These are phyloP conservation scores for Mediolabrus comicus DNA, from an alignment of 108 stramenopile species.

Conservation along the genomic window DNA sequence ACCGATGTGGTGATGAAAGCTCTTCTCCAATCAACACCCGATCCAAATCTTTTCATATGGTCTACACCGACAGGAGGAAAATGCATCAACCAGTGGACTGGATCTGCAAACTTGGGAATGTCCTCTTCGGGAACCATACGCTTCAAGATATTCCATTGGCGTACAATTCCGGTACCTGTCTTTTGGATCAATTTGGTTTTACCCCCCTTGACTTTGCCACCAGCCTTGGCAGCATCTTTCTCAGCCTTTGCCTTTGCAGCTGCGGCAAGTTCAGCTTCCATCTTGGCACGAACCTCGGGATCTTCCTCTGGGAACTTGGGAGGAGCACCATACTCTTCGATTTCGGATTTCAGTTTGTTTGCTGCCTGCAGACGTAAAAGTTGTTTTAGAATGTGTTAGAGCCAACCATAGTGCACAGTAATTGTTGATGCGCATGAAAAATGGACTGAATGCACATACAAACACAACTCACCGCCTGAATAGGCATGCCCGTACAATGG, in stretches of 20 bases:
- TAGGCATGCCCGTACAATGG: constrained; percentile 99
- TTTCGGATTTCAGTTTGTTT: constrained; percentile 96
- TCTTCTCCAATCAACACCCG: constrained; percentile 95
- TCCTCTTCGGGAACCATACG: constrained; percentile 83
- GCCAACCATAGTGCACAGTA: too few relatives aligned
- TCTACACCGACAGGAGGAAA: constrained; percentile 94
- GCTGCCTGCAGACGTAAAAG: constrained; percentile 71
- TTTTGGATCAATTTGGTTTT: constrained; percentile 91
- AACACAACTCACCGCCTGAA: constrained; percentile 88
- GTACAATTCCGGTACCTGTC: constrained; percentile 88
- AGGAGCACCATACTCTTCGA: constrained; percentile 83
- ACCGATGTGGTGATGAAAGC: constrained; percentile 97
- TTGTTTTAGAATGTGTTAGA: neutral
- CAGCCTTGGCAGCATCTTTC: constrained; percentile 41
- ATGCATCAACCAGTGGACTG: constrained; percentile 92
- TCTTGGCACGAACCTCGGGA: constrained; percentile 79
- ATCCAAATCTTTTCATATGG: constrained; percentile 91
- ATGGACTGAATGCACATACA: neutral
- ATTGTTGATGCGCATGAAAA: too few relatives aligned
- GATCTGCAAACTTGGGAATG: constrained; percentile 90
- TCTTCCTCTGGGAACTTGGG: constrained; percentile 91
- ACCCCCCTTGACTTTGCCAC: constrained; percentile 86
- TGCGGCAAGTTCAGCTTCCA: constrained; percentile 75
- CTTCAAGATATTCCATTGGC: constrained; percentile 94
- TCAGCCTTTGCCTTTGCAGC: constrained; percentile 63